Evolutionary conservation across 2,329 filamentous ascomycete genomes (phyloP).

Genomic region (Cladosporium oxysporum): DNA sequence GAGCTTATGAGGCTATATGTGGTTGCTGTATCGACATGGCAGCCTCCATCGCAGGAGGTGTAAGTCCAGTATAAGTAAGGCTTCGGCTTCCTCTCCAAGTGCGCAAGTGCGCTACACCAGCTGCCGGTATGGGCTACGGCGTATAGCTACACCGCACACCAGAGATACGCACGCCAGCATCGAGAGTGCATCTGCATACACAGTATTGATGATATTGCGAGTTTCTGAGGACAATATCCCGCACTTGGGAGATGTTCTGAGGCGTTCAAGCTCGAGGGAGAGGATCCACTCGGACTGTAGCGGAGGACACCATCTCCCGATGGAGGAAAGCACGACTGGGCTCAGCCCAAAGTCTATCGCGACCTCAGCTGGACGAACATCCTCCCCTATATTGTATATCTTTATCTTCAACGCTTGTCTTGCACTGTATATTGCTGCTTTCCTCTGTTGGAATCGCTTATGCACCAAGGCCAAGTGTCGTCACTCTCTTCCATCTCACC

Average conservation of each 20-base stretch:
- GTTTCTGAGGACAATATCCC: not conserved
- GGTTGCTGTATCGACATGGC: not conserved
- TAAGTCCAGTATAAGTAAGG: not conserved
- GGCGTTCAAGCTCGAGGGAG: not conserved
- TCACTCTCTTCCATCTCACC: not conserved
- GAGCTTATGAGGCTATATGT: not conserved
- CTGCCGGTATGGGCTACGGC: not conserved
- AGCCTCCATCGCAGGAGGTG: not conserved
- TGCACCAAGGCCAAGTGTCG: not conserved
- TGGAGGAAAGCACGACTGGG: not conserved
- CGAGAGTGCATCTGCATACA: not conserved
- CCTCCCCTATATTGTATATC: not conserved
- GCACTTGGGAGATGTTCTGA: not conserved
- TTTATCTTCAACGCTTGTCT: not conserved
- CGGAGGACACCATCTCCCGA: not conserved
- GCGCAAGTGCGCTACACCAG: not conserved
- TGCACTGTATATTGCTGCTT: not conserved
- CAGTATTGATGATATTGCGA: not conserved
- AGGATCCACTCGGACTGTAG: conserved; percentile 2
- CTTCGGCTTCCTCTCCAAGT: not conserved
- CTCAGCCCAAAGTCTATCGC: conserved; percentile 10
- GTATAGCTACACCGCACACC: not conserved
- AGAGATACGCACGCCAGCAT: not conserved
- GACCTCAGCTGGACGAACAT: conserved; percentile 1
- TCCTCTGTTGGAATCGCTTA: not conserved